Percentiles rank a stretch among this genome's conserved stretches.
phyloP scores from a whole-genome alignment of 1,284 basidiomycete genomes.

The Ceratobasidium papillatum region DNA sequence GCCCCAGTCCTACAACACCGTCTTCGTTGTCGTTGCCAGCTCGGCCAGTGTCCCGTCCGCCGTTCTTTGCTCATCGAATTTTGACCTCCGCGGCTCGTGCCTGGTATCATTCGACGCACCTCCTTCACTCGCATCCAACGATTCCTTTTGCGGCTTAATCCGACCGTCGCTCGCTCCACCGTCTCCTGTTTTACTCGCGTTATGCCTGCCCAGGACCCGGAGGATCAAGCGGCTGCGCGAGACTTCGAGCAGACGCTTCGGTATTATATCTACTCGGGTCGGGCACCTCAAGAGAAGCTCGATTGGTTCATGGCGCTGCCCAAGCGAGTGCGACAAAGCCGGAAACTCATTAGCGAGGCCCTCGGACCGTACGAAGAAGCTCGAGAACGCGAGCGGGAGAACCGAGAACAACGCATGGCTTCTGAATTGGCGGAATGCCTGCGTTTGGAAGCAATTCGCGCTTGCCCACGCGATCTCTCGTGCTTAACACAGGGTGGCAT shows the following conservation, averaged over 20 bases:
- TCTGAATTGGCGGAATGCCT: not conserved
- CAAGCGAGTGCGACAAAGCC: not conserved
- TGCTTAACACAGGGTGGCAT: not conserved
- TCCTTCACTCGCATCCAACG: too few relatives aligned
- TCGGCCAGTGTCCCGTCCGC: too few relatives aligned
- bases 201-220: not conserved
- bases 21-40: too few relatives aligned
- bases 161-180: too few relatives aligned
- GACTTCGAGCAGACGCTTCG: not conserved
- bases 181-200: not conserved
- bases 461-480: not conserved
- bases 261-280: not conserved
- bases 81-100: too few relatives aligned
- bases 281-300: not conserved
- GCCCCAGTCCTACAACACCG: too few relatives aligned
- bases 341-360: not conserved
- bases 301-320: conserved; percentile 1
- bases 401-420: not conserved
- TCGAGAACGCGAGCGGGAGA: not conserved
- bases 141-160: too few relatives aligned
- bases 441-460: not conserved
- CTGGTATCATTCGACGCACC: too few relatives aligned
- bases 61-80: too few relatives aligned
- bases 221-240: not conserved
- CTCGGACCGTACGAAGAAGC: not conserved